These are phyloP conservation scores for Epicoccum nigrum DNA, from an alignment of 2,329 filamentous ascomycete genomes.

Conservation along the genomic window DNA sequence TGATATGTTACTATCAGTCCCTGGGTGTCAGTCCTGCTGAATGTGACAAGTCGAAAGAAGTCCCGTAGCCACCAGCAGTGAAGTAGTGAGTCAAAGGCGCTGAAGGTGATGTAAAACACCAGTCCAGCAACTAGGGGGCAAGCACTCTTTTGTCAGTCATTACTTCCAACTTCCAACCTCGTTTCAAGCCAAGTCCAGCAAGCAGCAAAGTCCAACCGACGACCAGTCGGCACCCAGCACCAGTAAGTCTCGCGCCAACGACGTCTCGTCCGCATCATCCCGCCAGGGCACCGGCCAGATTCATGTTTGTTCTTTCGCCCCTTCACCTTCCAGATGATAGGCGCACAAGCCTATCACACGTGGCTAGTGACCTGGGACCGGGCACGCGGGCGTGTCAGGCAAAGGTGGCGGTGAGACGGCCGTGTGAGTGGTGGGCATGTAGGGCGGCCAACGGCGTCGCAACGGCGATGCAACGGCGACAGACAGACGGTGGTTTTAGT, in stretches of 20 bases:
- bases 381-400: constrained; percentile 19
- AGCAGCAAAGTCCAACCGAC: constrained; percentile 3
- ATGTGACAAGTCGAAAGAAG: no score
- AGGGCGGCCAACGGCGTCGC: neutral
- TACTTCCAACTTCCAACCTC: neutral
- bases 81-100: no score
- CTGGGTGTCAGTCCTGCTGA: no score
- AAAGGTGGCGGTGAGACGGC: constrained; percentile 6
- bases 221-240: no score
- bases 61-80: no score
- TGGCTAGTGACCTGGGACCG: constrained; percentile 9
- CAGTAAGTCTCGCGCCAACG: neutral
- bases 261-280: constrained; percentile 6
- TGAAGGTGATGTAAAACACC: neutral
- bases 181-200: constrained; percentile 1
- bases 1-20: no score
- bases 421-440: neutral
- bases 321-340: constrained; percentile 13
- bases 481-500: no score
- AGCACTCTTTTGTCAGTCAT: no score
- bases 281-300: no score
- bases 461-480: neutral
- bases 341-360: constrained; percentile 11
- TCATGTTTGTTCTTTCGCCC: constrained; percentile 3
- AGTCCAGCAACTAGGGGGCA: neutral